Evolutionary conservation across 768 basidiomycete genomes (phyloP), one percentile per base, ranked within the genome.

Genomic region (Pleurotus sapidus): DNA sequence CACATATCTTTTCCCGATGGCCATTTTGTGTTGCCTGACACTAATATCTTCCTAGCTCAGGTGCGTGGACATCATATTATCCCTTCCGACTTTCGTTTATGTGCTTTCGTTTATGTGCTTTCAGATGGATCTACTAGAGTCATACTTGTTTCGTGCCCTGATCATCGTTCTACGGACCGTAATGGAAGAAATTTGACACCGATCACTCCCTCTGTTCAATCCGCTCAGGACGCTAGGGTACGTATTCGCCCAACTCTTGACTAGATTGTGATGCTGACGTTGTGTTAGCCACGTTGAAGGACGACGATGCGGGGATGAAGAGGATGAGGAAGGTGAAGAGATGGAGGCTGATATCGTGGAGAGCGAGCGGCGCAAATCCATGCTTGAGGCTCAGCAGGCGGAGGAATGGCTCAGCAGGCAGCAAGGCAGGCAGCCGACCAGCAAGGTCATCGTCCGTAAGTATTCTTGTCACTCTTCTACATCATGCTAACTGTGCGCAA

Each of bases 151-250:
- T 64, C 80, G 73, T 0, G 77, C 88, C 0, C 93, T 95, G 0
- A 85, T 98, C 55, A 87, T 99, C 56, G 76, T 99, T 20, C 82
- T 97, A 2, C 96, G 98, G 72, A 99, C 96, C 0, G 95, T 98
- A 2, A 77, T 98, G 53, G 92, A 97, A 62, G 97, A 99, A 84
- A 94, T 98, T 58, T 82, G 96, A 57, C 97, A 98, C 68, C 83
- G 97, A 18, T 94, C 91, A 1, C 74, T 98, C 23, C 96, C 96
- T 3, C 74, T 98, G 14, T 94, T 93, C 73, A 98, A 95, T 68
- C 88, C 95, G 30, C 79, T 99, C 60, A 91, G 94, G 95, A 98
- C 62, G n/a, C n/a, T n/a, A n/a, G n/a, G 75, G 94, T 91, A 59
- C 61, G 83, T 9, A 17, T 37, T 9, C 38, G 12, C 23, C 7